These are phyloP conservation scores for Rhododendron kiyosumense DNA, from an alignment of 148 eudicot genomes.

Conservation along the genomic window DNA sequence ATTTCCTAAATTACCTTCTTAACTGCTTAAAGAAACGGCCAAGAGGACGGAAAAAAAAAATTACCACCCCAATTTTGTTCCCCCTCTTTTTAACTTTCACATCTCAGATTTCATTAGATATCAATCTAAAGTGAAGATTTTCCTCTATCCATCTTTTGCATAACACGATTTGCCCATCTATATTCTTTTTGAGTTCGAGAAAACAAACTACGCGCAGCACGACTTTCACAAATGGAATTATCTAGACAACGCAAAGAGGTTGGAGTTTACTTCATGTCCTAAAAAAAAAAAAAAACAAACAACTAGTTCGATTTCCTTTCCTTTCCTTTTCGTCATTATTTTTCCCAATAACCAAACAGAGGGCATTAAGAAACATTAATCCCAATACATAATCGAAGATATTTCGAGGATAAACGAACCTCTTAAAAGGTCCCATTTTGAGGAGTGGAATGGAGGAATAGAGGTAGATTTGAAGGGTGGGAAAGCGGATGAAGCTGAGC, in stretches of 20 bases:
- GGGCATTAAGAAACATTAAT: not conserved
- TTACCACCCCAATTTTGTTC: no score
- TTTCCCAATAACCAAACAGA: not conserved
- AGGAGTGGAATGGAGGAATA: not conserved
- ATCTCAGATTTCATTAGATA: no score
- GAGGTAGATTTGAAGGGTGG: not conserved
- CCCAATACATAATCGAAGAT: no score
- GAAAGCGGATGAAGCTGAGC: not conserved
- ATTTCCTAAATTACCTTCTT: no score
- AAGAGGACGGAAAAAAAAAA: no score
- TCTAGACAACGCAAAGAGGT: not conserved
- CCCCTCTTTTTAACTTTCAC: no score
- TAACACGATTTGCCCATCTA: no score
- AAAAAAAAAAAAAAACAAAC: not conserved
- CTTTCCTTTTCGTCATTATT: not conserved
- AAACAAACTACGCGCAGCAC: no score
- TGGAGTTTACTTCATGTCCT: not conserved
- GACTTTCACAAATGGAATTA: not conserved
- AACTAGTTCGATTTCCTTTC: not conserved
- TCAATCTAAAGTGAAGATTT: no score
- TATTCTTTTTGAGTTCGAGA: no score
- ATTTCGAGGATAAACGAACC: not conserved
- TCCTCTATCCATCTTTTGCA: no score
- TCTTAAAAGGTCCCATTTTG: constrained; percentile 9
- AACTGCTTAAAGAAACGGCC: no score